Evolutionary conservation across 768 basidiomycete genomes (phyloP).

Genomic region (Hirschioporus abietinus): DNA sequence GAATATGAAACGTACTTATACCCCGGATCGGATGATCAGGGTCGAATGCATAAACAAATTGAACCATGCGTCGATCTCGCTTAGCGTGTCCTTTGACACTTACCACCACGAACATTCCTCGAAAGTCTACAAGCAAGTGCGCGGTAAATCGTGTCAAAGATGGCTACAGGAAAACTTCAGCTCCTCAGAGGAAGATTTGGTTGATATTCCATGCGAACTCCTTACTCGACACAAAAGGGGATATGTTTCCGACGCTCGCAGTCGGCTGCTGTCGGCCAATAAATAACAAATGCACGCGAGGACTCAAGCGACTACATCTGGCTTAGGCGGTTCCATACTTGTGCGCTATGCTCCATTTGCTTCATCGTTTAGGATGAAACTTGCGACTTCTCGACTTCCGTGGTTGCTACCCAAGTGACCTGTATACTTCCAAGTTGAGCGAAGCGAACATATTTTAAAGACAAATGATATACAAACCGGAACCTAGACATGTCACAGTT

Average conservation of each 20-base stretch:
- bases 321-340: background rate
- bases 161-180: no score
- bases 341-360: background rate
- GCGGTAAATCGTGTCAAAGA: no score
- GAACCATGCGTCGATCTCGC: background rate
- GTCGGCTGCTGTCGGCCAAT: background rate
- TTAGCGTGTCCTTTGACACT: background rate
- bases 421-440: background rate
- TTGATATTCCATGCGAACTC: no score
- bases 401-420: background rate
- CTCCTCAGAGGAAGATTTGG: no score
- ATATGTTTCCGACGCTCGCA: background rate
- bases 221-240: no score
- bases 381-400: background rate
- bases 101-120: background rate
- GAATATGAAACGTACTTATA: background rate
- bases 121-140: no score
- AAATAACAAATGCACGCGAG: background rate
- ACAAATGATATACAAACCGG: background rate
- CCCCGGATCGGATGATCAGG: slow-evolving; percentile 1
- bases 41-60: background rate
- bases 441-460: background rate
- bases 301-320: background rate
- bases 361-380: background rate
- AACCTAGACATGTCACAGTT: background rate